A percentile compares a stretch with the other conserved stretches of the same genome.
Conservation (phyloP, 371 early-diverging fungal species). For the Circinella minor region DNA sequence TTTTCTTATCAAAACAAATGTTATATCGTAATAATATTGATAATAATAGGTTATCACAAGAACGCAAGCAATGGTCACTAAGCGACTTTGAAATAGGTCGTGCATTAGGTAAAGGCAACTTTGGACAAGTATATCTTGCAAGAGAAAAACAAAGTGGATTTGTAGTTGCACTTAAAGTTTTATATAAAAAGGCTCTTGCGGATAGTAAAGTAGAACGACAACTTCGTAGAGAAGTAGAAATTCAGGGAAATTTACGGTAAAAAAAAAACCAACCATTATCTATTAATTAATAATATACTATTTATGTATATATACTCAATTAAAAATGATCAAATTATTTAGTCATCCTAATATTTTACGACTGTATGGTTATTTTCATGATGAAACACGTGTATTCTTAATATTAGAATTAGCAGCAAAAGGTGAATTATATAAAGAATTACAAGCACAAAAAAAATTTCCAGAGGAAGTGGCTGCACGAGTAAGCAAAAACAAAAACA, state of each 20-base stretch:
- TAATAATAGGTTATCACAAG: conserved; percentile 6
- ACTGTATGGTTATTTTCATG: conserved; percentile 96
- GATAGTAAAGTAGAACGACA: conserved; percentile 32
- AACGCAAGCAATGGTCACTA: conserved; percentile 73
- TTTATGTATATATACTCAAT: conserved; percentile 19
- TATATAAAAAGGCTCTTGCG: conserved; percentile 85
- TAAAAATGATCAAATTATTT: too few species aligned
- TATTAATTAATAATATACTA: not conserved
- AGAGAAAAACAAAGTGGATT: conserved; percentile 89
- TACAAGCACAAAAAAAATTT: conserved; percentile 73
- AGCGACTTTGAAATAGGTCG: conserved; percentile 97
- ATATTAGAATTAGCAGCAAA: conserved; percentile 95
- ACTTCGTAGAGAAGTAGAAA: conserved; percentile 92
- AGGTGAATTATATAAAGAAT: conserved; percentile 93
- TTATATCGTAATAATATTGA: too few species aligned
- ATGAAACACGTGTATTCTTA: conserved; percentile 90
- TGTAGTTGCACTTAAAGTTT: conserved; percentile 92
- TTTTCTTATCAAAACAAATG: not conserved
- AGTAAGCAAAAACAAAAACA: conserved; percentile 37
- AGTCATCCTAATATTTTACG: conserved; percentile 92
- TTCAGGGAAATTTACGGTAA: conserved; percentile 55
- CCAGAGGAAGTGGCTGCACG: conserved; percentile 78
- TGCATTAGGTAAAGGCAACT: conserved; percentile 95
- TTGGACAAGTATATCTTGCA: conserved; percentile 98
- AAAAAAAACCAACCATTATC: not conserved